Evolutionary conservation across 441 rosid species (phyloP), one percentile per base, ranked within the genome.

Genomic region (Adansonia grandidieri): DNA sequence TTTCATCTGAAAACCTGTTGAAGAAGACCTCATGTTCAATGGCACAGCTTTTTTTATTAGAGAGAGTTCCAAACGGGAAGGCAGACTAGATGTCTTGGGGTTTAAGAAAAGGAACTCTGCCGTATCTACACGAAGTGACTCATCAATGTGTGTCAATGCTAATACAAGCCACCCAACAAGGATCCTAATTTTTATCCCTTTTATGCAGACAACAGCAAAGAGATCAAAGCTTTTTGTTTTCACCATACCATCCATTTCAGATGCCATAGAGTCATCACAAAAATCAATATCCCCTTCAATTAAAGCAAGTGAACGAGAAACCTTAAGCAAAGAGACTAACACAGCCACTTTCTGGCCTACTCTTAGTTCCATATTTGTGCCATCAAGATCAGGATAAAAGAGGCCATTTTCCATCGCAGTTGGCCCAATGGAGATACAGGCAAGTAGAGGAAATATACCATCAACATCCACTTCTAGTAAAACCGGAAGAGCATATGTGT

Each of bases 1-100:
- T 84, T 96, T 96, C 99, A 96, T 96, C 89, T 96, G 99, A 85
- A 96, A 96, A 78, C 96, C 93, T 13, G 98, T 88, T 71, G 98
- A 94, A 82, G 95, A 89, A 82, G 96, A 91, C 85, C 99, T 89
- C 99, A 96, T 96, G 91, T 96, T 96, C 88, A 96, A 78, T 65
- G 97, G 98, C 71, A 96, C 88, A 14, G 97, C 92, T 82, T 91
- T 89, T 86, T 88, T 91, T 86, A 96, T 80, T 73, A 96, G 88
- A 78, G 84, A 81, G 47, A 96, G 92, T 85, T 96, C 99, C 58
- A 96, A 88, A 74, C 78, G 86, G 32, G 98, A 96, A 75, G 99
- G 98, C 73, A 96, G 91, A 87, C 93, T 90, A 65, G 98, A 77
- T 45, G 91, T 91, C 85, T 94, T 96, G 63, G 98, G 99, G 84